Base-by-base conservation (phyloP, 345 rosid genomes). In the Salix purpurea region DNA sequence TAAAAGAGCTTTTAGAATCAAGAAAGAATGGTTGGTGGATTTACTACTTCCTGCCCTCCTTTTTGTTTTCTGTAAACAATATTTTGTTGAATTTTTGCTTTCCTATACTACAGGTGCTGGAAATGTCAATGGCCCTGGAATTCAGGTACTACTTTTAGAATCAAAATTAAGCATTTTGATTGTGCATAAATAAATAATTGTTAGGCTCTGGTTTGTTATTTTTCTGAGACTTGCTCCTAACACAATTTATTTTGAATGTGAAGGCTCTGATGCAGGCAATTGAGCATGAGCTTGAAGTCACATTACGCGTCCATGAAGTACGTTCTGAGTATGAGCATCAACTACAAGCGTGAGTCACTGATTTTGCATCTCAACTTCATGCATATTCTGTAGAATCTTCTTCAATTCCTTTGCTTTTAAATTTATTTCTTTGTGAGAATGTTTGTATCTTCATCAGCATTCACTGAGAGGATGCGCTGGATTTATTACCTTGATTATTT, bases 261-360 rank as follows among this genome's bases (percentile, higher is more conserved):
- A 83, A 96, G 99, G 92, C 93, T 75, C 76, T 96, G 78, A 90
- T 94, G 92, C 94, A 87, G 81, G 83, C 91, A 56, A 88, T 96
- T 85, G 99, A 94, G 85, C 97, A 96, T 83, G 99, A 96, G 74
- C 92, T 94, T 78, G 99, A 96, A 89, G 91, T 96, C 78, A 92
- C 87, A 54, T 88, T 96, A 10, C 89, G 93, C 71, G 95, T 96
- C 37, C 93, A 92, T 76, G 99, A 94, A 91, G 99, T 93, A 56
- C 97, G 99, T 32, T 79, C 93, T 65, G 97, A 88, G 75, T 92
- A 96, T 75, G 98, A 89, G 78, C 91, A 92, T 74, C 98, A 94
- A 85, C 86, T 92, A 86, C 92, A 96, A 87, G 99, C 89, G 98
- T 96, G 85, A 87, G 99, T 86, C 46, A 71, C 78, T 34, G 13